Evolutionary conservation across 2,329 filamentous ascomycete genomes (phyloP), one percentile per base, ranked within the genome.

Genomic region (Neoascochyta sp.): DNA sequence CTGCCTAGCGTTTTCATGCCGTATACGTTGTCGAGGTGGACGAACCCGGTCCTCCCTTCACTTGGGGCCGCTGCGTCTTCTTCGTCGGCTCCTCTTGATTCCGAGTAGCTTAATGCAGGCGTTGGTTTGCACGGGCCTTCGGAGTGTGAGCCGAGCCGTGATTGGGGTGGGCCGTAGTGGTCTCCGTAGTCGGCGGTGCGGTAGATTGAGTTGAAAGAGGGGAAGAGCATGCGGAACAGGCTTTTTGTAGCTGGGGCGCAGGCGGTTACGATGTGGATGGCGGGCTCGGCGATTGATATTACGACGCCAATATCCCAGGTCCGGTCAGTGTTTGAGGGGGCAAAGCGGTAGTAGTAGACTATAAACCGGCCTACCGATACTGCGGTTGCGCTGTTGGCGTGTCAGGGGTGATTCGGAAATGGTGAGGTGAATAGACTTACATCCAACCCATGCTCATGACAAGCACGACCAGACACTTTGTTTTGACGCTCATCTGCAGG

Each of bases 211-310:
- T 51, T 44, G 34, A 62, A 62, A 13, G 57, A 54, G 5, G 59
- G 60, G 32, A 54, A 45, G 7, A 62, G 27, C 20, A 49, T 45
- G 3, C 59, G 55, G 17, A 73, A 41, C 9, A 71, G 61, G 3
- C 71, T 71, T 5, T 70, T 64, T 21, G 76, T 56, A 1, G 73
- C 74, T 0, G 74, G 74, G 0, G 75, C 66, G 39, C 70, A 74
- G 5, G 73, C 73, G 0, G 71, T 73, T 23, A 74, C 60, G 40
- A 77, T 73, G 27, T 71, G 74, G 0, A 68, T 43, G 17, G 59
- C 56, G 5, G 66, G 47, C 42, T 70, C 67, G 16, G 63, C 53
- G 18, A 59, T 52, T 9, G 60, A 54, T 22, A 61, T 61, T 19
- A 63, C 52, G 8, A 65, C 32, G 9, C 59, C 60, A 18, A 68